Evolutionary conservation across 176 grass and related monocot species (phyloP).

Genomic region (Canna indica): DNA sequence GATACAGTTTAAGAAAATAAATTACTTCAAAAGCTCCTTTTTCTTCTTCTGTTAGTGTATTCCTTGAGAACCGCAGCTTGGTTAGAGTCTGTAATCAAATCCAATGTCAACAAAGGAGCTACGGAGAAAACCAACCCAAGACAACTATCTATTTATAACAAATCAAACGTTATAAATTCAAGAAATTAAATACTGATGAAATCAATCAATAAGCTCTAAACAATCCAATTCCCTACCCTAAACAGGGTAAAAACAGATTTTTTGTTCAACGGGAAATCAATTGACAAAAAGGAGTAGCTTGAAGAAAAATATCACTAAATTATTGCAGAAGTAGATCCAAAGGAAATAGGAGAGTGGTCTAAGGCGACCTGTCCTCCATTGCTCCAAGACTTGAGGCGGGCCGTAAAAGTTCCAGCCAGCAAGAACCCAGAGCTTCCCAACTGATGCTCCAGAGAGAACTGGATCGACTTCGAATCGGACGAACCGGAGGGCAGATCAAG

Average conservation of each 20-base stretch:
- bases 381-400: slow-evolving; percentile 76
- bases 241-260: too few relatives aligned
- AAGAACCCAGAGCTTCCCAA: slow-evolving; percentile 51
- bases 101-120: slow-evolving; percentile 11
- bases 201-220: not conserved
- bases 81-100: slow-evolving; percentile 56
- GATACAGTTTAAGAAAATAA: slow-evolving; percentile 11
- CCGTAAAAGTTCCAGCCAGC: slow-evolving; percentile 65
- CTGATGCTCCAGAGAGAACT: slow-evolving; percentile 78
- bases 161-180: not conserved
- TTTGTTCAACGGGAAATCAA: not conserved
- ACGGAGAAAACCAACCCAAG: slow-evolving; percentile 6
- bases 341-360: not conserved
- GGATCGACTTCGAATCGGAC: slow-evolving; percentile 54
- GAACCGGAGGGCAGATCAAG: slow-evolving; percentile 18
- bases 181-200: not conserved
- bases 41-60: slow-evolving; percentile 48
- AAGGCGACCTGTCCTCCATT: slow-evolving; percentile 65
- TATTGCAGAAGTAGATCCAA: not conserved
- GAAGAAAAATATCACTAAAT: not conserved
- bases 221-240: too few relatives aligned
- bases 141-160: not conserved
- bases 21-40: slow-evolving; percentile 66
- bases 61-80: slow-evolving; percentile 83
- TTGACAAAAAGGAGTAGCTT: not conserved